phyloP scores from a whole-genome alignment of 768 basidiomycete species.

The Boletus sensibilis region DNA sequence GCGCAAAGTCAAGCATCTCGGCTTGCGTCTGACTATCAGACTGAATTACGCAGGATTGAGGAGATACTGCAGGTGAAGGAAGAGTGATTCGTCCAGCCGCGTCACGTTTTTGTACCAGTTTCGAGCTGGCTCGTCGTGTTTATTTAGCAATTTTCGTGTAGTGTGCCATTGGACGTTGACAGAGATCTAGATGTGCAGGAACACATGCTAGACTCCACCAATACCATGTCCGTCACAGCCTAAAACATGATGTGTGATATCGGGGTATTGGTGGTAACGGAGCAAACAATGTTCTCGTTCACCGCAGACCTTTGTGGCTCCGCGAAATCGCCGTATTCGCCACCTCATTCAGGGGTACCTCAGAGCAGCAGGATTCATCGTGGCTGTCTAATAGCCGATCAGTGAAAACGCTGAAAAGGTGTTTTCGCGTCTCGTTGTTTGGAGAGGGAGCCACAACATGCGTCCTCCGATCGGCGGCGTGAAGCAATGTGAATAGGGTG shows the following conservation, averaged over 20 bases:
- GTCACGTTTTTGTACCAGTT: conserved; percentile 27
- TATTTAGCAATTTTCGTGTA: conserved; percentile 12
- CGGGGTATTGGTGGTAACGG: conserved; percentile 6
- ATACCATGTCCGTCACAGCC: conserved; percentile 4
- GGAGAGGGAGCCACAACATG: conserved; percentile 18
- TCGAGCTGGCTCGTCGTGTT: conserved; percentile 25
- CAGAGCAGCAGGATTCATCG: conserved; percentile 25
- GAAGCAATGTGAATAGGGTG: conserved; percentile 15
- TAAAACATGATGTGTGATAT: neutral
- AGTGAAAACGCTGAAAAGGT: conserved; percentile 21
- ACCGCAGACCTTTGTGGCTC: conserved; percentile 4
- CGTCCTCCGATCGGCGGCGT: conserved; percentile 4
- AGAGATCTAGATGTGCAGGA: conserved; percentile 18
- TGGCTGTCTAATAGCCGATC: conserved; percentile 29
- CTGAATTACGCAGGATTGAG: conserved; percentile 35
- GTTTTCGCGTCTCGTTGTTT: conserved; percentile 5
- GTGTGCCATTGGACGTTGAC: conserved; percentile 5
- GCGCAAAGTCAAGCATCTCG: conserved; percentile 30
- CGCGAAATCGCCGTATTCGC: conserved; percentile 21
- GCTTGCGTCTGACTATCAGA: conserved; percentile 35
- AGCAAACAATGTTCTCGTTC: neutral
- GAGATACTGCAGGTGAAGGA: conserved; percentile 33
- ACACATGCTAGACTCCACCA: conserved; percentile 6
- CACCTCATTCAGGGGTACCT: conserved; percentile 6
- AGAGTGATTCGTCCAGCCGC: conserved; percentile 14